phyloP scores from a whole-genome alignment of 139 green algal species.

The Micromonas pusilla region DNA sequence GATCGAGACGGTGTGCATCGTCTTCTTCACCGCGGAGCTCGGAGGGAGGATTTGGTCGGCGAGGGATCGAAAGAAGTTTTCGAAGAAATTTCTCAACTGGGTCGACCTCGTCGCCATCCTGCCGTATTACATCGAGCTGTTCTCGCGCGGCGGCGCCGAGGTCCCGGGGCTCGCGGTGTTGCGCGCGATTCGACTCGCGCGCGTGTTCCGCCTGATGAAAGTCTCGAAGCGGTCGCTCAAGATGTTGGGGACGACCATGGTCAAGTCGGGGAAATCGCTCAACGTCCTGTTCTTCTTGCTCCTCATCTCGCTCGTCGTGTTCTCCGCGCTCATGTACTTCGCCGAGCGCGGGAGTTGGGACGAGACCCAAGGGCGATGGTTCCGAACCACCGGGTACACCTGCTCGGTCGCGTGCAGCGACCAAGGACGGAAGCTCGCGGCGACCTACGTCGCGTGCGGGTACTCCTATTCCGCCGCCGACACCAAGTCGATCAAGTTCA shows the following conservation, averaged over 20 bases:
- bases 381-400: neutral
- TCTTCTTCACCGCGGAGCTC: conserved; percentile 36
- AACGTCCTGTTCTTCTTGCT: conserved; percentile 38
- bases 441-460: neutral
- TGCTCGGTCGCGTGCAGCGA: neutral
- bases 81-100: conserved; percentile 22
- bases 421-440: neutral
- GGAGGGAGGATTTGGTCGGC: neutral
- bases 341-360: conserved; percentile 37
- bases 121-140: conserved; percentile 35
- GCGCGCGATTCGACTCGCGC: conserved; percentile 27
- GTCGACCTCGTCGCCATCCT: conserved; percentile 36
- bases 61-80: conserved; percentile 1
- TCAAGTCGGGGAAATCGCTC: conserved; percentile 31
- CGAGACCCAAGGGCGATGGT: conserved; percentile 9
- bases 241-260: conserved; percentile 30
- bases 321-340: conserved; percentile 41
- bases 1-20: conserved; percentile 29
- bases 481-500: too few species aligned
- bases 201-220: conserved; percentile 36
- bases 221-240: conserved; percentile 11
- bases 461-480: neutral
- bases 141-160: neutral
- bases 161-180: conserved; percentile 11
- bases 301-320: conserved; percentile 34